Evolutionary conservation across 1,139 yeast species (phyloP).

Genomic region (Lodderomyces elongisporus): DNA sequence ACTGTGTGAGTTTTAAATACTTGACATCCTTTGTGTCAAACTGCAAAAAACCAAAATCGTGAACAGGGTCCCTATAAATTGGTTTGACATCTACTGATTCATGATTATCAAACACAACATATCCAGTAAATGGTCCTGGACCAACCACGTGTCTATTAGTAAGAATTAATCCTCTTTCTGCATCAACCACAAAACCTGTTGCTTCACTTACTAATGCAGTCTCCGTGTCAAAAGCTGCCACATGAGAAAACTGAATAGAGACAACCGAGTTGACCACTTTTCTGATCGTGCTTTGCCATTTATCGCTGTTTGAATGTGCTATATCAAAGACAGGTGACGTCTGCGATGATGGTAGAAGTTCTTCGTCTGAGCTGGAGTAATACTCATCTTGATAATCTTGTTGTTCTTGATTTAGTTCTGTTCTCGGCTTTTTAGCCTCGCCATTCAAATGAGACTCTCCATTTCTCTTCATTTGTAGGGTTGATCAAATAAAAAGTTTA

Average conservation of each 20-base stretch:
- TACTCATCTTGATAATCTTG: neutral
- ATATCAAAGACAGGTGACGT: conserved; percentile 12
- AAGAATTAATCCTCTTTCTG: conserved; percentile 71
- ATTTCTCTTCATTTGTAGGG: conserved; percentile 14
- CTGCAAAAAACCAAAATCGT: conserved; percentile 76
- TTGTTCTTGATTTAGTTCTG: neutral
- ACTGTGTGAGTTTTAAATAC: conserved; percentile 65
- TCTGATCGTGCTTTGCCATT: conserved; percentile 80
- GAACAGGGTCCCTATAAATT: conserved; percentile 78
- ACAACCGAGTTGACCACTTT: conserved; percentile 83
- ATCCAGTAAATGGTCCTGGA: conserved; percentile 89
- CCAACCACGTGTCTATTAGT: conserved; percentile 95
- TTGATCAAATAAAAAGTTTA: no score
- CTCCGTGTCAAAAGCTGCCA: conserved; percentile 85
- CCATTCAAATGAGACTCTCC: conserved; percentile 14
- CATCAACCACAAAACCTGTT: conserved; percentile 92
- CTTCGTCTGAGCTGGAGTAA: neutral
- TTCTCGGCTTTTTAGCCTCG: conserved; percentile 7
- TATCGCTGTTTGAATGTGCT: conserved; percentile 14
- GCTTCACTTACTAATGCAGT: conserved; percentile 81
- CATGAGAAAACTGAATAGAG: conserved; percentile 83
- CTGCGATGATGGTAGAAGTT: conserved; percentile 1
- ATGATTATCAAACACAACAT: conserved; percentile 89
- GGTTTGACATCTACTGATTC: conserved; percentile 89
- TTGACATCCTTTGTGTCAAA: conserved; percentile 70